Percentiles rank a stretch among this genome's conserved stretches.
Evolutionary conservation across 192 early-diverging fungal species (phyloP).

Genomic region (Allomyces arbusculus): DNA sequence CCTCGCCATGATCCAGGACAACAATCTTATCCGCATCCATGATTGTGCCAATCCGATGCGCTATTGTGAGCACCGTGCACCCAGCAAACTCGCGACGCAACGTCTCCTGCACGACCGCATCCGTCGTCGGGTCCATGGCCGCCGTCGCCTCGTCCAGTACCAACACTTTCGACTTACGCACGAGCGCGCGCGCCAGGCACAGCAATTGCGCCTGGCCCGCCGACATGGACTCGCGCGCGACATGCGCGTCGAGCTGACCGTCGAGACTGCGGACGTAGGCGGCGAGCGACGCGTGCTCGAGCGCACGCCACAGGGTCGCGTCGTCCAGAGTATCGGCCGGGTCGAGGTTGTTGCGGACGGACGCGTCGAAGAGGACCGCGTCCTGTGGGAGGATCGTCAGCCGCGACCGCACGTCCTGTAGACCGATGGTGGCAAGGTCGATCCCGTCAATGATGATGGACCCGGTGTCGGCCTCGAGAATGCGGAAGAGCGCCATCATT

Average conservation of each 20-base stretch:
- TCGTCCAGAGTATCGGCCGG: slow-evolving; percentile 64
- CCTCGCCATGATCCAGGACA: slow-evolving; percentile 46
- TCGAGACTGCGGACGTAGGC: slow-evolving; percentile 14
- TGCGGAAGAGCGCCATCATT: slow-evolving; percentile 50
- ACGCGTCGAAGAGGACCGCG: slow-evolving; percentile 55
- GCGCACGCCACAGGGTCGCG: slow-evolving; percentile 47
- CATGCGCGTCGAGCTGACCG: slow-evolving; percentile 10
- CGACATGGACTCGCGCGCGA: slow-evolving; percentile 16
- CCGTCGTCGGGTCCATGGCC: slow-evolving; percentile 33
- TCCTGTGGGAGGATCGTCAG: slow-evolving; percentile 88
- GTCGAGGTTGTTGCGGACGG: slow-evolving; percentile 76
- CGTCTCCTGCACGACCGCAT: slow-evolving; percentile 31
- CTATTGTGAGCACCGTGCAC: slow-evolving; percentile 38
- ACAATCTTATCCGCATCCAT: slow-evolving; percentile 67
- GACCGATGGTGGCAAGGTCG: slow-evolving; percentile 50
- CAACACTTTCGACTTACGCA: slow-evolving; percentile 28
- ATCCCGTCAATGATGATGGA: slow-evolving; percentile 50
- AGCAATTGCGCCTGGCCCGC: slow-evolving; percentile 35
- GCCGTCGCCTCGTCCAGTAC: slow-evolving; percentile 70
- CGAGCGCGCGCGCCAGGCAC: slow-evolving; percentile 35
- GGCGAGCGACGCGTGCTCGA: slow-evolving; percentile 35
- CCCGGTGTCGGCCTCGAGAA: slow-evolving; percentile 51
- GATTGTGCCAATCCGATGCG: slow-evolving; percentile 70
- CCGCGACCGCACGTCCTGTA: slow-evolving; percentile 53
- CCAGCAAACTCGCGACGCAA: slow-evolving; percentile 28